Evolutionary conservation across 768 basidiomycete species (phyloP).

Genomic region (Obba rivulosa): DNA sequence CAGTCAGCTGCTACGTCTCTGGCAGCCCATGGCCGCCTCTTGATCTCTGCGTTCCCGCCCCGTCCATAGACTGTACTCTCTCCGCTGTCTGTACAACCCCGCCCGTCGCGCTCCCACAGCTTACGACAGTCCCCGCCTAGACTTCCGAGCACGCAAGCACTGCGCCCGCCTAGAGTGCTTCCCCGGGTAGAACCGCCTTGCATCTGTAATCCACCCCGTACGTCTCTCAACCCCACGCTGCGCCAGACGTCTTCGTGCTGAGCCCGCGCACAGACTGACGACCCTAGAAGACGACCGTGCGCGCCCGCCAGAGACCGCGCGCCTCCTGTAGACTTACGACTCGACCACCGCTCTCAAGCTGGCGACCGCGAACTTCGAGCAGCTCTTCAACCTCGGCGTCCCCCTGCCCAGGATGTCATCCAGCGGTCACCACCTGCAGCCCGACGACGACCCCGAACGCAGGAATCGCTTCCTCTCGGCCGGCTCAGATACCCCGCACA

Average conservation of each 20-base stretch:
- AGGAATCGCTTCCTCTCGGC: constrained; percentile 52
- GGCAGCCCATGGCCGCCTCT: not conserved
- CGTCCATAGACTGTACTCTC: constrained; percentile 8
- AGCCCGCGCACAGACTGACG: too few relatives aligned
- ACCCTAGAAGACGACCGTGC: too few relatives aligned
- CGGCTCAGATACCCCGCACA: constrained; percentile 34
- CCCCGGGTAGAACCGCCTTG: too few relatives aligned
- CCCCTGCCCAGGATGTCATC: constrained; percentile 30
- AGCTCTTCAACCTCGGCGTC: constrained; percentile 19
- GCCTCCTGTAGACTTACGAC: not conserved
- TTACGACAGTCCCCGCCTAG: constrained; percentile 2
- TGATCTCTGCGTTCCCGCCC: not conserved
- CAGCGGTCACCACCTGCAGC: constrained; percentile 27
- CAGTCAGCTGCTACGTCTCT: too few relatives aligned
- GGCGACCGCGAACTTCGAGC: constrained; percentile 22
- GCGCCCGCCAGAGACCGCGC: too few relatives aligned
- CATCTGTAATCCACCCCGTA: too few relatives aligned
- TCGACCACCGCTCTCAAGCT: not conserved
- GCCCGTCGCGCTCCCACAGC: not conserved
- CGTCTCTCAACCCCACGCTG: too few relatives aligned
- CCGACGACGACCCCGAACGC: constrained; percentile 50
- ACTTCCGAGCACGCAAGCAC: not conserved
- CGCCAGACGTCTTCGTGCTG: too few relatives aligned
- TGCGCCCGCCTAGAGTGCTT: too few relatives aligned
- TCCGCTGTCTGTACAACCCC: not conserved